Base-by-base conservation (phyloP, 176 grass and related monocot species). In the Lolium perenne region DNA sequence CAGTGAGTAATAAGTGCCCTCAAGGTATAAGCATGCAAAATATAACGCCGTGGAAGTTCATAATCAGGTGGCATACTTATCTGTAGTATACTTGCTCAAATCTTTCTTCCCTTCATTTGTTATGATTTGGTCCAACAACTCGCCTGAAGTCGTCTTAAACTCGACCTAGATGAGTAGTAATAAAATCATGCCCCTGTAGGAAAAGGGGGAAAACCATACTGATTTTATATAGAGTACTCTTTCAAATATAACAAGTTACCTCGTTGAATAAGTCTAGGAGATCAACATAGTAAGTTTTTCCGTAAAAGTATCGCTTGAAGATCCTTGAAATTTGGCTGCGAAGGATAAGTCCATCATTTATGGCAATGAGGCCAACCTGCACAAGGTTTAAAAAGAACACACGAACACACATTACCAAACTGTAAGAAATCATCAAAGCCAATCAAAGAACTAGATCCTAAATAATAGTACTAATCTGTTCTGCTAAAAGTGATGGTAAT, bases 251-350 rank as follows among this genome's bases (percentile, higher is more conserved):
- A 16, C 40, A 2, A 35, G 3, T 20, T 91, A 91, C 92, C 83
- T 91, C 92, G 9, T 77, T 93, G 66, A 93, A 93, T 43, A 93
- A 71, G 41, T 93, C 92, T 2, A 93, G 79, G 51, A 93, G 88
- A 76, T 91, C 88, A 12, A 88, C 86, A 88, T 88, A 93, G 66
- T 91, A 91, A 71, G 22, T 21, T 79, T 86, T 88, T 46, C 79
- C 82, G 0, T 13, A 63, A 45, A 91, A 88, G 50, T 91, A 63
- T 7, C 59, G 74, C 80, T 66, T 83, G 48, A 93, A 87, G 21
- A 93, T 90, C 41, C 79, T 67, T 79, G 85, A 87, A 80, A 93
- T 80, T 49, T 93, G 91, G 71, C 76, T 90, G 46, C 82, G 85
- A 32, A 93, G 86, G 56, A 93, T 23, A 68, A 93, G 84, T 46